Evolutionary conservation across 2,329 filamentous ascomycete species (phyloP).

Genomic region (Calonectria leucothoes): DNA sequence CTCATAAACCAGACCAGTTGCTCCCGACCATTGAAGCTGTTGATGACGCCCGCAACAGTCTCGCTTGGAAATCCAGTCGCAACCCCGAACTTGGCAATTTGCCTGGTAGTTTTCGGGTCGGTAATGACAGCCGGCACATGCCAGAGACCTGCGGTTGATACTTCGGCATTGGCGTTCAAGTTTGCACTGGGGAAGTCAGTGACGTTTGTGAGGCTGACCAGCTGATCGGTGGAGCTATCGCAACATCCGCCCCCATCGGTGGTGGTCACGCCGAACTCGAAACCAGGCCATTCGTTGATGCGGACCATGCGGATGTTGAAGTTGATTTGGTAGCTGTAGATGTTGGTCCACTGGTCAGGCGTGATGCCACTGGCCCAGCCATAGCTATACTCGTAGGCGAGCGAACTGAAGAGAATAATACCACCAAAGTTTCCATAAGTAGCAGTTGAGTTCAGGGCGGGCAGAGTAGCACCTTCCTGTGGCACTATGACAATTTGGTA

Average conservation of each 20-base stretch:
- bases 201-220: constrained; percentile 24
- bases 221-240: constrained; percentile 7
- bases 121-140: constrained; percentile 27
- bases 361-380: constrained; percentile 26
- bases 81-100: constrained; percentile 27
- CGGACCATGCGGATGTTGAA: constrained; percentile 26
- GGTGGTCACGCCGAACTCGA: constrained; percentile 15
- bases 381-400: constrained; percentile 20
- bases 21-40: constrained; percentile 25
- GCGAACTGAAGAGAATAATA: constrained; percentile 17
- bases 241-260: background rate
- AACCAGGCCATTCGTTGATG: constrained; percentile 25
- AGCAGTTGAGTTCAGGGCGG: constrained; percentile 12
- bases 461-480: constrained; percentile 12
- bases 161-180: constrained; percentile 18
- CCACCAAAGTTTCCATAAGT: constrained; percentile 20
- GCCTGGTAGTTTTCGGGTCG: constrained; percentile 14
- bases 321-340: constrained; percentile 22
- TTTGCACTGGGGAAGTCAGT: constrained; percentile 28
- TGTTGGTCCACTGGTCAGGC: constrained; percentile 13
- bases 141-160: constrained; percentile 28
- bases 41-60: constrained; percentile 28
- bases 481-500: constrained; percentile 22
- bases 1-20: constrained; percentile 29
- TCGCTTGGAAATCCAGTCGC: constrained; percentile 18